Conservation (phyloP, 352 stramenopile species). For the Globisporangium solare region DNA sequence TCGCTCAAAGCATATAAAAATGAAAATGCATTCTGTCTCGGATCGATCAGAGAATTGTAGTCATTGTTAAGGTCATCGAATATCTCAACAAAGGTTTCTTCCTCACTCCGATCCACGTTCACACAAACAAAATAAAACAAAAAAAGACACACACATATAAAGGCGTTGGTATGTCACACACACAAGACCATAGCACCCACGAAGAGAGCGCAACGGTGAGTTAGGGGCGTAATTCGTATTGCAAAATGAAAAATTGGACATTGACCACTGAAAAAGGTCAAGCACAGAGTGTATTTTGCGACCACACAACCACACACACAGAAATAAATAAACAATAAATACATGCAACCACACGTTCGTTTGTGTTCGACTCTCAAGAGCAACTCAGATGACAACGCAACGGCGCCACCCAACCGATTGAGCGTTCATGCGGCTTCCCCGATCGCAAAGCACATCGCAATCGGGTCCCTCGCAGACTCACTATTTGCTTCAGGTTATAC, state of each 20-base stretch:
- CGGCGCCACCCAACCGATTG: conserved; percentile 15
- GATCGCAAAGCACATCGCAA: conserved; percentile 26
- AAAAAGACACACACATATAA: no score
- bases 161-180: conserved; percentile 41
- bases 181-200: conserved; percentile 74
- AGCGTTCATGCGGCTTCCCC: conserved; percentile 27
- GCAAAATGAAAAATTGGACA: conserved; percentile 87
- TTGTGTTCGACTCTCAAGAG: conserved; percentile 36
- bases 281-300: conserved; percentile 88
- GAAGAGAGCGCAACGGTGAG: conserved; percentile 63
- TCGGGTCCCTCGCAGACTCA: conserved; percentile 25
- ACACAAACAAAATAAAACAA: conserved; percentile 1
- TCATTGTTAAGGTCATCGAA: conserved; percentile 72
- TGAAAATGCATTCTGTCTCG: neutral
- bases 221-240: conserved; percentile 55
- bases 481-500: conserved; percentile 80
- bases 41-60: conserved; percentile 90
- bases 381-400: conserved; percentile 11
- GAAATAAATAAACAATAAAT: conserved; percentile 5
- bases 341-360: conserved; percentile 8
- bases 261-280: conserved; percentile 66
- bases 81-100: conserved; percentile 71
- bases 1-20: no score
- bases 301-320: conserved; percentile 13
- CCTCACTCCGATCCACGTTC: conserved; percentile 56